phyloP scores from a whole-genome alignment of 169 alveolate species.

The Miamiensis avidus region DNA sequence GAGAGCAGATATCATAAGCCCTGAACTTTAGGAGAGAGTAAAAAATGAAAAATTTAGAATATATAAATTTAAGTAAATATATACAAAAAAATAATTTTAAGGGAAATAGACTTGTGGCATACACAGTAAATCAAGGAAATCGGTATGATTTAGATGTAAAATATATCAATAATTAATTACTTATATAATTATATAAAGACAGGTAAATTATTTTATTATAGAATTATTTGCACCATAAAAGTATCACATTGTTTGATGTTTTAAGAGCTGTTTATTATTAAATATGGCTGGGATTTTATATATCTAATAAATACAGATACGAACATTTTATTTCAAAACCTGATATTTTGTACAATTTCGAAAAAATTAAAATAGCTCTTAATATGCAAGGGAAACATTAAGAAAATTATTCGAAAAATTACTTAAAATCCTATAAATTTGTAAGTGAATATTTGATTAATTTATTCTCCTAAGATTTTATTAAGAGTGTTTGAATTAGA shows the following conservation, averaged over 20 bases:
- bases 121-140: conserved; percentile 53
- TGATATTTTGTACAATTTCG: conserved; percentile 57
- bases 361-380: conserved; percentile 42
- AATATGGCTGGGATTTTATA: conserved; percentile 45
- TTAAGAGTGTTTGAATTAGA: no score
- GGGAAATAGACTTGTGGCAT: conserved; percentile 57
- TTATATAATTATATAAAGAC: not conserved
- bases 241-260: conserved; percentile 61
- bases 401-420: not conserved
- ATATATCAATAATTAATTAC: not conserved
- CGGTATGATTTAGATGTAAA: conserved; percentile 69
- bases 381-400: conserved; percentile 34
- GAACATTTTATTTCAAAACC: conserved; percentile 58
- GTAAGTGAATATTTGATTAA: conserved; percentile 6
- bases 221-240: conserved; percentile 67
- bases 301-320: conserved; percentile 65
- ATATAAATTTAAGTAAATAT: no score
- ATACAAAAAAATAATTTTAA: no score
- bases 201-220: not conserved
- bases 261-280: conserved; percentile 54
- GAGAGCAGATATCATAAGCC: conserved; percentile 40
- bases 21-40: conserved; percentile 39
- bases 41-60: no score
- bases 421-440: not conserved
- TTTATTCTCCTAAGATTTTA: not conserved